Base-by-base conservation (phyloP, 805 yeast species). In the Kodamaea kaohsiungensis region DNA sequence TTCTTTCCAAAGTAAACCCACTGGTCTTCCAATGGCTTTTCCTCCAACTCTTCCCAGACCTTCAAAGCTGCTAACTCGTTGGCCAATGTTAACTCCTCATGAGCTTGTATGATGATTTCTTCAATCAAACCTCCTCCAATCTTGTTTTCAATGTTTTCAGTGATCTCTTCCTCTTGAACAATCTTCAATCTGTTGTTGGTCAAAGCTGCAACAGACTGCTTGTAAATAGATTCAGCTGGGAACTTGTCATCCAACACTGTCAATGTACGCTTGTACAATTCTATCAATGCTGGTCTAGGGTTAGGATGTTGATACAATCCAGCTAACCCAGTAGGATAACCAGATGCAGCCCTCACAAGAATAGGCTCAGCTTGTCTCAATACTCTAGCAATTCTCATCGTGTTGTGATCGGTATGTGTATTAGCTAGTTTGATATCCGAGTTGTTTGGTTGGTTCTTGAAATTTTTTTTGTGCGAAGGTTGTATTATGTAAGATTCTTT, bases 81-180 rank as follows among this genome's bases (percentile, higher is more conserved):
- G 48, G 89, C 86, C 62, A 90, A 79, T 53, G 78, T 79, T 62
- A 83, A 82, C 73, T 90, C 96, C 56, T 89, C 95, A 61, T 85
- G 81, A 13, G 96, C 96, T 75, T 90, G 96, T 56, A 89, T 78
- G 53, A 90, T 66, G 55, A 90, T 73, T 75, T 90, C 96, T 73
- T 90, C 96, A 58, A 89, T 85, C 63, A 90, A 80, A 1, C 96
- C 96, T 58, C 87, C 84, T 16, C 96, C 96, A 59, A 90, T 86
- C 67, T 83, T 72, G 58, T 77, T 72, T 74, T 90, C 96, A 61
- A 90, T 88, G 58, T 77, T 81, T 62, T 81, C 87, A 43, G 79
- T 71, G 52, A 84, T 81, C 59, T 85, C 89, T 56, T 81, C 80
- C 46, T 71, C 64, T 66, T 88, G 84, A 17, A 89, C 96, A 49